Base-by-base conservation (phyloP, 2,329 filamentous ascomycete genomes). In the Apiospora aurea region DNA sequence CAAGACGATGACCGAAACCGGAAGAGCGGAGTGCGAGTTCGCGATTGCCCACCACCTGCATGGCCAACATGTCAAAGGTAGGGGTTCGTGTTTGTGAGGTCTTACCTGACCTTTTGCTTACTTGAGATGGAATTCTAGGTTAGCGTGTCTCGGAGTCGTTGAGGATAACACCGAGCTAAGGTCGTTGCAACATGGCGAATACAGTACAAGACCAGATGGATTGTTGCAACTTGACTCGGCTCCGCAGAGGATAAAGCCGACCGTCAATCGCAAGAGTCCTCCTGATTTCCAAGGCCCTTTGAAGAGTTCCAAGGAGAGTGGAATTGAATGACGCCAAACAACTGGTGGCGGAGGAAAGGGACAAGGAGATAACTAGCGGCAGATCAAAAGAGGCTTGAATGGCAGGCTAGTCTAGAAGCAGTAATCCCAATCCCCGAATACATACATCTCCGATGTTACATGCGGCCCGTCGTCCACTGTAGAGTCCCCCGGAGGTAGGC, bases 21-120 rank as follows among this genome's bases (percentile, higher is more conserved):
- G 91, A 0, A 85, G 90, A 61, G 92, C 92, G 4, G 88, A 91
- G 75, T 86, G 90, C 29, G 85, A 86, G 1, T 89, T 89, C 75
- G 85, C 88, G 0, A 86, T 94, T 72, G 87, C 83, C 0, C 83
- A 93, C 73, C 91, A 91, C 0, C 92, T 94, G 74, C 92, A 94
- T 79, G 92, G 92, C 0, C 77, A 85, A 18, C 88, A 91, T 67
- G 29, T 69, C 53, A 61, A 61, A 16, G 3, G 53, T 61, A 26
- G 16, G 26, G 2, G 11, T 61, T 16, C 10, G 16, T 29, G 26
- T 10, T 21, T 34, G 14, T 61, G 53, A 61, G 53, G 16, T 24
- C 21, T 4, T 51, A n/a, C 18, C 4, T 29, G 4, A 1, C 49
- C 51, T 53, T 4, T 53, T 29, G 49, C 26, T 57, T 16, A 34